Conservation (phyloP, 345 rosid species). For the Fremontodendron californicum region DNA sequence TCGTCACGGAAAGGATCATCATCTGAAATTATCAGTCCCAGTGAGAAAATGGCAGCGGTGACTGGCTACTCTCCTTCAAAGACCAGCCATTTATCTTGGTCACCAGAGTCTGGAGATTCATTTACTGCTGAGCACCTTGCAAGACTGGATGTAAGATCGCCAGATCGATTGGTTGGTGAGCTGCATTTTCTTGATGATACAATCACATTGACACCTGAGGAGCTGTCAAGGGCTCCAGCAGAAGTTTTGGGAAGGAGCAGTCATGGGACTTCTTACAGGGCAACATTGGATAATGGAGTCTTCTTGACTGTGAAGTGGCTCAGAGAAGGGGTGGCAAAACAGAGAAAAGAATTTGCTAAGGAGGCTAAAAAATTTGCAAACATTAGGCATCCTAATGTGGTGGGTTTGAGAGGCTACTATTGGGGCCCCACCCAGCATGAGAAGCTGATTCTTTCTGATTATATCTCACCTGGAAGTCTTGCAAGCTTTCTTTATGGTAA, state of each 20-base stretch:
- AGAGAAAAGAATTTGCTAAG: constrained; percentile 91
- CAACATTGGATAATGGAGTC: constrained; percentile 81
- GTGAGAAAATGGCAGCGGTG: constrained; percentile 58
- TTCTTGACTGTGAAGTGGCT: constrained; percentile 95
- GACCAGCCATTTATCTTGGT: constrained; percentile 76
- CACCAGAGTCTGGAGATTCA: constrained; percentile 94
- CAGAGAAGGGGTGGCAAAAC: constrained; percentile 97
- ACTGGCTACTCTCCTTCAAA: constrained; percentile 90
- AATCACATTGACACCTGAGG: constrained; percentile 82
- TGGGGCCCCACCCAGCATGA: constrained; percentile 99
- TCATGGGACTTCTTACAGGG: constrained; percentile 95
- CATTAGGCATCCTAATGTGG: constrained; percentile 96
- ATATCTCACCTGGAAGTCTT: constrained; percentile 90
- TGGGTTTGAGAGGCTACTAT: constrained; percentile 88
- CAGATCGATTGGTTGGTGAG: constrained; percentile 85
- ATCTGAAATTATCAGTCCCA: constrained; percentile 74
- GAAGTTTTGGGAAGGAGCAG: constrained; percentile 98
- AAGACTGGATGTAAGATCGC: constrained; percentile 86
- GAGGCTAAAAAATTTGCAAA: constrained; percentile 94
- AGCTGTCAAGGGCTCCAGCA: constrained; percentile 94
- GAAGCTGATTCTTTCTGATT: constrained; percentile 96
- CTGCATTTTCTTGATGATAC: constrained; percentile 91
- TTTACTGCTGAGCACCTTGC: constrained; percentile 69
- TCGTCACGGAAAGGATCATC: constrained; percentile 77
- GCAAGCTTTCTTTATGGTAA: constrained; percentile 96